Evolutionary conservation across 2,329 filamentous ascomycete genomes (phyloP).

Genomic region (Penicillium hesseltinei): DNA sequence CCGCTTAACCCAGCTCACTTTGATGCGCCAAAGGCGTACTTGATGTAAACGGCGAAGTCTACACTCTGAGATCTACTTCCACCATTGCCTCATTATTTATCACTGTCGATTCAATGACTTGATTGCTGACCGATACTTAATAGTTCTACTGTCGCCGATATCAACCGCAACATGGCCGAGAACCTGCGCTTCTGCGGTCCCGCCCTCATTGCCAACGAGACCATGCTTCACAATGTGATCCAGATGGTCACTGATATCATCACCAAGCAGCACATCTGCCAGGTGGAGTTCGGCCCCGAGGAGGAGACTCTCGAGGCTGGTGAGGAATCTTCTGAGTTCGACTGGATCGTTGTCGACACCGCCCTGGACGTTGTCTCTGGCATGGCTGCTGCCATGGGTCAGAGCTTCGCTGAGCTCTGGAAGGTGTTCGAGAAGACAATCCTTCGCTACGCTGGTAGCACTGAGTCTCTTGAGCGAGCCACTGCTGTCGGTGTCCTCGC

Average conservation of each 20-base stretch:
- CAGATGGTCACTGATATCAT: slow-evolving; percentile 75
- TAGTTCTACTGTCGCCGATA: slow-evolving; percentile 86
- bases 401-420: slow-evolving; percentile 82
- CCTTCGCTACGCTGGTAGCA: slow-evolving; percentile 80
- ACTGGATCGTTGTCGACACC: slow-evolving; percentile 95
- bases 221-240: slow-evolving; percentile 72
- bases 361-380: slow-evolving; percentile 87
- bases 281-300: slow-evolving; percentile 81
- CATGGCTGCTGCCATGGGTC: slow-evolving; percentile 76
- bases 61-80: slow-evolving; percentile 43
- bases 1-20: slow-evolving; percentile 99
- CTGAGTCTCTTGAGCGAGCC: slow-evolving; percentile 81
- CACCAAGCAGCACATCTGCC: slow-evolving; percentile 86
- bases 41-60: slow-evolving; percentile 81
- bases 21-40: slow-evolving; percentile 77
- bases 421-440: slow-evolving; percentile 94
- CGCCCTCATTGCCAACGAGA: slow-evolving; percentile 71
- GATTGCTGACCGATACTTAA: slow-evolving; percentile 35
- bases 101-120: slow-evolving; percentile 14
- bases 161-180: slow-evolving; percentile 89
- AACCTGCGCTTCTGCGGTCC: slow-evolving; percentile 90
- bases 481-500: slow-evolving; percentile 89
- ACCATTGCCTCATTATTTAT: slow-evolving; percentile 17
- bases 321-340: slow-evolving; percentile 85
- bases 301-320: slow-evolving; percentile 73